These are phyloP conservation scores for Hypomyces perniciosus DNA, from an alignment of 2,329 filamentous ascomycete genomes.

Conservation along the genomic window DNA sequence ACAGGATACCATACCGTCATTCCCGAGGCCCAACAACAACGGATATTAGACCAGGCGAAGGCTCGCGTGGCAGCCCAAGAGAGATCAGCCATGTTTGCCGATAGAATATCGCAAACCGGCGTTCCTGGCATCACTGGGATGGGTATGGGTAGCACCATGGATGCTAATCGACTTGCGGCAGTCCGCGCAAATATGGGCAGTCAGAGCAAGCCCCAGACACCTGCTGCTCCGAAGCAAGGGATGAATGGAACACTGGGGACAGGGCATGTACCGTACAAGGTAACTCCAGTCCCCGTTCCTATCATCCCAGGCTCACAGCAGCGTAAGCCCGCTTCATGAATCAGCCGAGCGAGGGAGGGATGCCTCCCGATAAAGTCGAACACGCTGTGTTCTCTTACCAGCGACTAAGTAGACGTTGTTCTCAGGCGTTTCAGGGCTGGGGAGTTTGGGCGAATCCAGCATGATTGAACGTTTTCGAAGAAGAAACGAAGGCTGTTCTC, in stretches of 20 bases:
- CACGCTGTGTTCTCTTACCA: neutral
- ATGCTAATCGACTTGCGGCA: constrained; percentile 26
- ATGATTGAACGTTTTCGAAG: neutral
- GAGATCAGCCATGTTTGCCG: constrained; percentile 34
- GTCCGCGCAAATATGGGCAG: constrained; percentile 31
- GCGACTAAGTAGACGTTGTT: neutral
- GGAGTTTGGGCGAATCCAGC: neutral
- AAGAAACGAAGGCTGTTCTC: neutral
- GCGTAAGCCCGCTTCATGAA: constrained; percentile 15
- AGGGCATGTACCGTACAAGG: constrained; percentile 31
- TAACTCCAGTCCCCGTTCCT: constrained; percentile 40
- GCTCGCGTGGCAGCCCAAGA: constrained; percentile 42
- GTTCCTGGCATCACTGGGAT: constrained; percentile 32
- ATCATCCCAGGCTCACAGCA: constrained; percentile 35
- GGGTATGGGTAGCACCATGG: constrained; percentile 27
- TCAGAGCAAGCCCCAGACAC: constrained; percentile 33
- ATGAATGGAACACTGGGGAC: constrained; percentile 31
- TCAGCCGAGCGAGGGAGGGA: neutral
- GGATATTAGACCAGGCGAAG: constrained; percentile 46
- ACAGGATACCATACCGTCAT: constrained; percentile 46
- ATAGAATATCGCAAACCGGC: constrained; percentile 44
- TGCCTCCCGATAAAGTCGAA: neutral
- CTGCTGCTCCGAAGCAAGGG: constrained; percentile 23
- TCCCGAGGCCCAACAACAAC: constrained; percentile 44
- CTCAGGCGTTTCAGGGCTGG: neutral